Conservation (phyloP, 2,329 filamentous ascomycete species). For the Diatrype stigma region DNA sequence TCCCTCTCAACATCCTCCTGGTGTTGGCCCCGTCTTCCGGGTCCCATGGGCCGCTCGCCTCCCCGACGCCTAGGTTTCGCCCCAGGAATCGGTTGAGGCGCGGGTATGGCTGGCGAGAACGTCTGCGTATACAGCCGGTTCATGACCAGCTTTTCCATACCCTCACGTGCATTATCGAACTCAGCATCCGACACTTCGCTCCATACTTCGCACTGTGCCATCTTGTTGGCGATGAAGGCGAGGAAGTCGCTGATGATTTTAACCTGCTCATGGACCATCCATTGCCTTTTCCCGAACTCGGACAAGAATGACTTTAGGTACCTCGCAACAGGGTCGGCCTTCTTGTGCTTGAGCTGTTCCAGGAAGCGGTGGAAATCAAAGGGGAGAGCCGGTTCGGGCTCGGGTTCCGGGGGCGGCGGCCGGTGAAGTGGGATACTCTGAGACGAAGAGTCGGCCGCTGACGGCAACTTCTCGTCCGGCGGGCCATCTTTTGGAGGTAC, state of each 20-base stretch:
- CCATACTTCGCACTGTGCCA: conserved; percentile 97
- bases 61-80: conserved; percentile 65
- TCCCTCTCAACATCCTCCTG: conserved; percentile 97
- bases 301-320: conserved; percentile 91
- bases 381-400: conserved; percentile 77
- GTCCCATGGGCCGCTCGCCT: conserved; percentile 65
- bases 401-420: conserved; percentile 67
- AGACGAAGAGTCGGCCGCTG: conserved; percentile 32
- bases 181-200: conserved; percentile 91
- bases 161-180: conserved; percentile 96
- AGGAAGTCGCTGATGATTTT: conserved; percentile 98
- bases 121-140: conserved; percentile 93
- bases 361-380: conserved; percentile 98
- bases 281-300: conserved; percentile 96
- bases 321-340: conserved; percentile 94
- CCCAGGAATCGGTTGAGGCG: conserved; percentile 68
- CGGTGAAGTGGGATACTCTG: conserved; percentile 51
- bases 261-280: conserved; percentile 99
- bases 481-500: conserved; percentile 59
- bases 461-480: conserved; percentile 36
- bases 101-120: conserved; percentile 88
- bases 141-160: conserved; percentile 99
- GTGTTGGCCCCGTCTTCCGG: conserved; percentile 88
- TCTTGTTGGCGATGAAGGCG: conserved; percentile 95
- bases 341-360: conserved; percentile 91